Evolutionary conservation across 2,329 filamentous ascomycete species (phyloP), one percentile per base, ranked within the genome.

Genomic region (Cladobotryum mycophilum): DNA sequence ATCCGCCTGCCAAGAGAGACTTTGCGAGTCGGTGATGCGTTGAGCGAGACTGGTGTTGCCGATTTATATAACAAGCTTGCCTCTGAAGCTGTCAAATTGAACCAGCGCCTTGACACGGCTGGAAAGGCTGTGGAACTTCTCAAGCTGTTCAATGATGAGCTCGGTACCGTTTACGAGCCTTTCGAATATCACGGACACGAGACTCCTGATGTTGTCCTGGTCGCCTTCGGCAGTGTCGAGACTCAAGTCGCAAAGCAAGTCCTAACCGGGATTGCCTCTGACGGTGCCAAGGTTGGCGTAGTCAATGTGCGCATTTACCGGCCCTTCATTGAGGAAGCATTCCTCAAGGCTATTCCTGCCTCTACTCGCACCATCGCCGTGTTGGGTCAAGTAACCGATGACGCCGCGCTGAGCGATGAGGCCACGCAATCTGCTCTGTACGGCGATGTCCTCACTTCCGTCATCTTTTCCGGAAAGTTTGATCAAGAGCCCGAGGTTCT

Each of bases 181-280:
- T 99, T 97, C 61, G 93, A 99, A 72, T 99, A 99, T 73, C 81
- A 86, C 62, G 93, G 93, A 20, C 89, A 97, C 65, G 75, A 81
- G 45, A 75, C 82, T 41, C 82, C 93, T 4, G 87, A 92, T 57
- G 83, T 84, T 9, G 89, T 99, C 14, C 74, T 97, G 34, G 90
- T 97, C 30, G 88, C 89, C 41, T 96, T 99, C 61, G 93, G 93
- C 59, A 96, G 89, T 53, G 82, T 91, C 5, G 93, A 99, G 74
- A 83, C 88, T 13, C 90, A 93, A 60, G 74, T 97, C 54, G 84
- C 89, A 51, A 84, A 86, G 57, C 89, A 96, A 70, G 82, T 96
- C 48, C 84, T 89, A 11, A 75, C 77, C 41, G 82, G 84, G 38
- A 76, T 97, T 43, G 80, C 87, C 30, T 78, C 81, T 56, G 79